Conservation (phyloP, 169 alveolate genomes). For the Eimeria tenella region DNA sequence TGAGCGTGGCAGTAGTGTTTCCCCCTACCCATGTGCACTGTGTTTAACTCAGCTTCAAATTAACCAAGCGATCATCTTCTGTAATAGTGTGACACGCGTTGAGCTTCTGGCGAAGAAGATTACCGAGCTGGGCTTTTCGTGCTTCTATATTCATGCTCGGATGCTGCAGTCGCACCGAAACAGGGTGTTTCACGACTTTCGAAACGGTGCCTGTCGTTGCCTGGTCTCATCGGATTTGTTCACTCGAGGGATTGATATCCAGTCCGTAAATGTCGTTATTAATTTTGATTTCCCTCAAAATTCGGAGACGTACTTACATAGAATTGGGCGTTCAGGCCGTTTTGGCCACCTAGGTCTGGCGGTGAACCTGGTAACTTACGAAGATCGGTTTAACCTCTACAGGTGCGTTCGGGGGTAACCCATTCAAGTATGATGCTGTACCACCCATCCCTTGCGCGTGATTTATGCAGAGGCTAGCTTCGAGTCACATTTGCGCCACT, state of each 20-base stretch:
- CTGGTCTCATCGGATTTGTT: slow-evolving; percentile 95
- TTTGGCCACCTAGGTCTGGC: slow-evolving; percentile 99
- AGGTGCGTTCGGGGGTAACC: slow-evolving; percentile 56
- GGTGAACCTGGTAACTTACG: slow-evolving; percentile 96
- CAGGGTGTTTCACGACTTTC: slow-evolving; percentile 98
- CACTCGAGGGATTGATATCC: slow-evolving; percentile 99
- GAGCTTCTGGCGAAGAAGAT: slow-evolving; percentile 99
- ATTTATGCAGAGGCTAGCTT: slow-evolving; percentile 49
- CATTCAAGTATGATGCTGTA: neutral
- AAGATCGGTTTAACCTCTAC: slow-evolving; percentile 93
- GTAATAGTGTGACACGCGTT: slow-evolving; percentile 99
- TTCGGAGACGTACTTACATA: slow-evolving; percentile 97
- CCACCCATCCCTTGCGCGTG: slow-evolving; percentile 76
- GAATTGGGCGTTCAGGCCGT: slow-evolving; percentile 99
- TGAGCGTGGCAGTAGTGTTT: no score
- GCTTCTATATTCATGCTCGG: slow-evolving; percentile 99
- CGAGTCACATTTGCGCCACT: slow-evolving; percentile 40
- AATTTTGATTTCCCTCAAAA: slow-evolving; percentile 98
- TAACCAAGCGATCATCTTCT: slow-evolving; percentile 98
- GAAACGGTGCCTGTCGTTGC: slow-evolving; percentile 97
- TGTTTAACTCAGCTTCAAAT: slow-evolving; percentile 92
- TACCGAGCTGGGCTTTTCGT: slow-evolving; percentile 98
- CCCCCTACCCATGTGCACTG: neutral
- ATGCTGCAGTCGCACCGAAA: slow-evolving; percentile 97
- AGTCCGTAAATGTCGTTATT: slow-evolving; percentile 98